Conservation (phyloP, 2,329 filamentous ascomycete species). For the Metarhizium robertsii region DNA sequence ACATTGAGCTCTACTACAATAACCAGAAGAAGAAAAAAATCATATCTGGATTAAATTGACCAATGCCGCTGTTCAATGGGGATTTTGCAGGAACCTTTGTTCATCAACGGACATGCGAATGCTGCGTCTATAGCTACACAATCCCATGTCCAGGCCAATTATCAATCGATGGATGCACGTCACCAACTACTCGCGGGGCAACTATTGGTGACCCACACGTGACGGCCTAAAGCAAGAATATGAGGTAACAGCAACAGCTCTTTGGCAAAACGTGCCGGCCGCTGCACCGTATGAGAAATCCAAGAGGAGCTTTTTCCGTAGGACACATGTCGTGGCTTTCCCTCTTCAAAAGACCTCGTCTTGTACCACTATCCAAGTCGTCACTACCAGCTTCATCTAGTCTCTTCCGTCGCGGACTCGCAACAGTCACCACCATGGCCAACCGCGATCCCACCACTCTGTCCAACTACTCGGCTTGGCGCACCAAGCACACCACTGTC, state of each 20-base stretch:
- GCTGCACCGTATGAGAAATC: neutral
- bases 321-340: slow-evolving; percentile 14
- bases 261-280: neutral
- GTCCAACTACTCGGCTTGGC: slow-evolving; percentile 84
- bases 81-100: no score
- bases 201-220: neutral
- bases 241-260: neutral
- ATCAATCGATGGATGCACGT: no score
- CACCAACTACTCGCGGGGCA: neutral
- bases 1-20: no score
- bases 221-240: neutral
- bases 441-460: slow-evolving; percentile 77
- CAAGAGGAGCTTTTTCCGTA: neutral
- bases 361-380: neutral
- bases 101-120: no score
- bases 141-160: no score
- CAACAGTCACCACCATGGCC: slow-evolving; percentile 22
- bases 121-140: no score
- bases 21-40: no score
- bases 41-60: no score
- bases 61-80: no score
- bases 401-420: slow-evolving; percentile 11
- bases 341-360: slow-evolving; percentile 8
- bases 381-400: neutral
- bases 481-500: slow-evolving; percentile 73